phyloP scores from a whole-genome alignment of 352 stramenopile species.

The Globisporangium okanoganense region DNA sequence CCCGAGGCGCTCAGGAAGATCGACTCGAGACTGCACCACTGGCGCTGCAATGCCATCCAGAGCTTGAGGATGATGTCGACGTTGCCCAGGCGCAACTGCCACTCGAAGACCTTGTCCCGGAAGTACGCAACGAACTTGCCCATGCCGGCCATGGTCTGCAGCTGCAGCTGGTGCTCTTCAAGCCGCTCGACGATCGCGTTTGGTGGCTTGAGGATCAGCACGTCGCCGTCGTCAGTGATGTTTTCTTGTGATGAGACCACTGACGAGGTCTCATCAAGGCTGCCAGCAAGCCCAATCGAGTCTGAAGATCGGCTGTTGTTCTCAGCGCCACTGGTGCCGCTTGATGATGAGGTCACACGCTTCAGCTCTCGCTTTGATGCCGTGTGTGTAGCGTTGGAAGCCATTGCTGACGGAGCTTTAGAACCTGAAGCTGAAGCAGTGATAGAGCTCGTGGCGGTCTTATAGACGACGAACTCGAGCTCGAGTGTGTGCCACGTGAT shows the following conservation, averaged over 20 bases:
- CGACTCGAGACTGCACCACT: slow-evolving; percentile 92
- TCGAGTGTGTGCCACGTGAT: slow-evolving; percentile 86
- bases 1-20: slow-evolving; percentile 92
- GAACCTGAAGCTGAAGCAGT: not conserved
- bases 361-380: slow-evolving; percentile 2
- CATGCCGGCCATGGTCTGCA: slow-evolving; percentile 96
- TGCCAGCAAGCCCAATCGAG: not conserved
- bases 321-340: not conserved
- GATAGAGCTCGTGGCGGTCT: slow-evolving; percentile 40
- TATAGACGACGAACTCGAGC: slow-evolving; percentile 91
- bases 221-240: slow-evolving; percentile 52
- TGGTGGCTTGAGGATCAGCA: slow-evolving; percentile 88
- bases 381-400: not conserved
- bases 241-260: slow-evolving; percentile 1
- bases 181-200: slow-evolving; percentile 92
- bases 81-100: slow-evolving; percentile 89
- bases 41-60: slow-evolving; percentile 88
- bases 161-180: slow-evolving; percentile 93
- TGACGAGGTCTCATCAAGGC: not conserved
- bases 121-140: slow-evolving; percentile 96
- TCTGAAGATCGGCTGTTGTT: not conserved
- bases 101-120: slow-evolving; percentile 93
- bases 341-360: not conserved
- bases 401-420: not conserved
- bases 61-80: slow-evolving; percentile 93